A percentile compares a stretch with the other conserved stretches of the same genome.
Evolutionary conservation across 2,329 filamentous ascomycete genomes (phyloP).

Genomic region (Westerdykella sp.): DNA sequence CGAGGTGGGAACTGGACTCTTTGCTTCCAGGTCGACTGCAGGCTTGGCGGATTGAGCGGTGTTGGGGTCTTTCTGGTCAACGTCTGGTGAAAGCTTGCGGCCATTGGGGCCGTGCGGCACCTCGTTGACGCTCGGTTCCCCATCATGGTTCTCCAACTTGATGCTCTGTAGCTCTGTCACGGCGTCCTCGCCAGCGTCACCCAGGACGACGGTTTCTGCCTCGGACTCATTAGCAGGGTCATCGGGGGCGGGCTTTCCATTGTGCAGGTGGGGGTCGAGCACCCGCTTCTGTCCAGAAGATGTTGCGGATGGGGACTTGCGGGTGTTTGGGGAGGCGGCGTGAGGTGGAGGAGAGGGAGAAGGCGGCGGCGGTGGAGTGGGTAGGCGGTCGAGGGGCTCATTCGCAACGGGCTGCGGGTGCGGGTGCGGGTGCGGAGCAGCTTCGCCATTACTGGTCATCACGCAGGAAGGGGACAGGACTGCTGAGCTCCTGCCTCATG

Average conservation of each 20-base stretch:
- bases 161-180: constrained; percentile 35
- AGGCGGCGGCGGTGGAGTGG: constrained; percentile 8
- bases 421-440: constrained; percentile 24
- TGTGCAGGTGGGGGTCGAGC: constrained; percentile 8
- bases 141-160: constrained; percentile 30
- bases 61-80: constrained; percentile 18
- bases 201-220: constrained; percentile 46
- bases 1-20: constrained; percentile 30
- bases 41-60: constrained; percentile 24
- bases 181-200: constrained; percentile 36
- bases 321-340: constrained; percentile 4
- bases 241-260: constrained; percentile 21
- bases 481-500: constrained; percentile 36
- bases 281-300: constrained; percentile 10
- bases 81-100: constrained; percentile 14
- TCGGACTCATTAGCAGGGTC: constrained; percentile 43
- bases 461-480: constrained; percentile 35
- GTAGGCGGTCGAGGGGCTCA: constrained; percentile 10
- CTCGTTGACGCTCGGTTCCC: constrained; percentile 18
- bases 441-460: constrained; percentile 37
- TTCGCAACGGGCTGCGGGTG: constrained; percentile 1
- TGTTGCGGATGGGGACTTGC: constrained; percentile 16
- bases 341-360: constrained; percentile 8
- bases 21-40: constrained; percentile 25
- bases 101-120: constrained; percentile 20